These are phyloP conservation scores for Albugo laibachii DNA, from an alignment of 352 stramenopile species.

Conservation along the genomic window DNA sequence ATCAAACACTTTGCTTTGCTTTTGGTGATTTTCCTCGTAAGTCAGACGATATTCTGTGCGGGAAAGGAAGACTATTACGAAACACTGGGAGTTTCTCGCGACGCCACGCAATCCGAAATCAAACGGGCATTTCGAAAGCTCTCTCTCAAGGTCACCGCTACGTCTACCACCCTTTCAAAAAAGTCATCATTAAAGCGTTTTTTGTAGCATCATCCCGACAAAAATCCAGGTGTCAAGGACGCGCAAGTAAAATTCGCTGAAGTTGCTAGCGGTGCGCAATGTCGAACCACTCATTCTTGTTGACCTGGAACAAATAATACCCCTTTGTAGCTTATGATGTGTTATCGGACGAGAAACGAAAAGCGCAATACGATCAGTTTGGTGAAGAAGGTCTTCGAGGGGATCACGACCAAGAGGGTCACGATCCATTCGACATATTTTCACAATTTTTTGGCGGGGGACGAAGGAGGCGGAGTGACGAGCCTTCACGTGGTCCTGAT, in stretches of 20 bases:
- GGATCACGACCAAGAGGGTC: conserved; percentile 13
- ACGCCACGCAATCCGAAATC: conserved; percentile 47
- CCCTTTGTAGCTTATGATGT: conserved; percentile 70
- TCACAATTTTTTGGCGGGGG: conserved; percentile 54
- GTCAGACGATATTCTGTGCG: background rate
- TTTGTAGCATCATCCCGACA: conserved; percentile 70
- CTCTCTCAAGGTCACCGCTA: conserved; percentile 47
- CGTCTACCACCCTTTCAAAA: background rate
- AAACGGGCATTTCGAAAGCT: conserved; percentile 77
- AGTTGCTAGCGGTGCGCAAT: conserved; percentile 35
- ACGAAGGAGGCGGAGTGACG: conserved; percentile 17
- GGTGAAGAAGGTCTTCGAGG: conserved; percentile 72
- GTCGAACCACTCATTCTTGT: background rate
- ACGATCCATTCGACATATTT: conserved; percentile 66
- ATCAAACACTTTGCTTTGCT: background rate
- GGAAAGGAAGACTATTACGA: conserved; percentile 40
- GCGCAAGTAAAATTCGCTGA: conserved; percentile 78
- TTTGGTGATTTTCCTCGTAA: background rate
- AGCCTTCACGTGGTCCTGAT: conserved; percentile 41
- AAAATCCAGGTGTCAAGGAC: conserved; percentile 72
- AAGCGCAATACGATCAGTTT: conserved; percentile 80
- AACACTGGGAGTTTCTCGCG: conserved; percentile 33
- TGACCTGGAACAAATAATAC: conserved; percentile 3
- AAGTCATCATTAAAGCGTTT: background rate
- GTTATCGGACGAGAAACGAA: conserved; percentile 79